phyloP scores from a whole-genome alignment of 257 asterid species.

The Hygrophila difformis region DNA sequence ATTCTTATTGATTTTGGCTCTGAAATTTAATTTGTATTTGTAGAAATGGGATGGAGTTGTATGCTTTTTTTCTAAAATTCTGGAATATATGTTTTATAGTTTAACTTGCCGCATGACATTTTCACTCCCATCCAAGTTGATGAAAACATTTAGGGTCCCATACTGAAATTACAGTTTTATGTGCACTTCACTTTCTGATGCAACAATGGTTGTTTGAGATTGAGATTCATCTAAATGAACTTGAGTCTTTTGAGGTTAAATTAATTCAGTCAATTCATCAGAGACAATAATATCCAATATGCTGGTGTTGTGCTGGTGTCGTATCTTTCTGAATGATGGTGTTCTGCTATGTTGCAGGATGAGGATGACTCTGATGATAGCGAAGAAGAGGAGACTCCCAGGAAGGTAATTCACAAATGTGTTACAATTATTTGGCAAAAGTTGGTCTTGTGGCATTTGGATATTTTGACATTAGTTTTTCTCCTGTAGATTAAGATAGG shows the following conservation, averaged over 20 bases:
- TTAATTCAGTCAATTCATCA: background rate
- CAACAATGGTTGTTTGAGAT: background rate
- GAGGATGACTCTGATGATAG: constrained; percentile 43
- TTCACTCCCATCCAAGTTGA: background rate
- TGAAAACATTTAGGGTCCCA: background rate
- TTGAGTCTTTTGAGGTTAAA: background rate
- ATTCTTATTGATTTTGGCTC: too few species aligned
- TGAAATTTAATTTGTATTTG: too few species aligned
- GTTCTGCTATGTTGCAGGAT: constrained; percentile 26
- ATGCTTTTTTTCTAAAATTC: too few species aligned
- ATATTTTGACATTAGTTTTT: background rate
- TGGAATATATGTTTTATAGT: too few species aligned
- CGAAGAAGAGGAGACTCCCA: constrained; percentile 79
- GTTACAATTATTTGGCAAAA: background rate
- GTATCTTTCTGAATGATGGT: background rate
- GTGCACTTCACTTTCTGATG: background rate
- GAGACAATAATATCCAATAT: too few species aligned
- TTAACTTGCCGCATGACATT: too few species aligned
- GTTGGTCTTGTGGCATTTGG: too few species aligned
- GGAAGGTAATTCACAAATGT: constrained; percentile 45
- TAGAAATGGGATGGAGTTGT: too few species aligned
- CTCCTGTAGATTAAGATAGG: constrained; percentile 37
- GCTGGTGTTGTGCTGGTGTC: background rate
- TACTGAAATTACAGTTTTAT: too few species aligned
- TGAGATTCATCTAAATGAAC: background rate